Base-by-base conservation (phyloP, 2,329 filamentous ascomycete genomes). In the Bipolaris cookei region DNA sequence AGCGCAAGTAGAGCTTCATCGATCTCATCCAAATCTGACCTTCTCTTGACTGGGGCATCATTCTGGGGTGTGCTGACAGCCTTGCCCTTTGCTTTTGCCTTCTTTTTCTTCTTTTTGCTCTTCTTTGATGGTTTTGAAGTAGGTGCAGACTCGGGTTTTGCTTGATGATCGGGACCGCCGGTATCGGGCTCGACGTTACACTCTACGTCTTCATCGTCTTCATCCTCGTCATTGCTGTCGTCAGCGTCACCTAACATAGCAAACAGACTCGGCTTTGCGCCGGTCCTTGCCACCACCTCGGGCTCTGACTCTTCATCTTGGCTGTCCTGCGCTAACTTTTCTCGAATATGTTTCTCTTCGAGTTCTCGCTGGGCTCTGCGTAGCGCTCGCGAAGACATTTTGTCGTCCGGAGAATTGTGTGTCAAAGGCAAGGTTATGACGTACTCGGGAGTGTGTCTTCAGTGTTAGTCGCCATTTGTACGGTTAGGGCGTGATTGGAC, bases 341-440 rank as follows among this genome's bases (percentile, higher is more conserved):
- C 68, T 25, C 81, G 76, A 61, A 81, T 79, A 62, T 82, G 79
- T 68, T 82, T 81, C 71, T 84, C 82, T 69, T 87, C 86, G 56
- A 82, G 82, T 78, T 87, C 84, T 62, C 82, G 82, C 70, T 88
- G 86, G 53, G 86, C 81, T 70, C 86, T 86, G 23, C 87, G 82
- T 51, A 90, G 76, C n/a, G 87, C 86, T 63, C 87, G 83, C 16
- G 86, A 86, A 41, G 87, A 89, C 87, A 90, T 44, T 34, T 47
- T 16, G 25, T 18, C 23, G 13, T n/a, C 23, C 20, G 23, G 35
- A 61, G 56, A 60, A 51, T 63, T 54, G 54, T 30, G 25, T 37
- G 37, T 41, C 44, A 32, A 56, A 34, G 48, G 59, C 48, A 49
- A 58, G 37, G 63, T 51, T 60, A 64, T 69, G 65, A 65, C 60